Evolutionary conservation across 768 basidiomycete genomes (phyloP).

Genomic region (Termitomyces sp.): DNA sequence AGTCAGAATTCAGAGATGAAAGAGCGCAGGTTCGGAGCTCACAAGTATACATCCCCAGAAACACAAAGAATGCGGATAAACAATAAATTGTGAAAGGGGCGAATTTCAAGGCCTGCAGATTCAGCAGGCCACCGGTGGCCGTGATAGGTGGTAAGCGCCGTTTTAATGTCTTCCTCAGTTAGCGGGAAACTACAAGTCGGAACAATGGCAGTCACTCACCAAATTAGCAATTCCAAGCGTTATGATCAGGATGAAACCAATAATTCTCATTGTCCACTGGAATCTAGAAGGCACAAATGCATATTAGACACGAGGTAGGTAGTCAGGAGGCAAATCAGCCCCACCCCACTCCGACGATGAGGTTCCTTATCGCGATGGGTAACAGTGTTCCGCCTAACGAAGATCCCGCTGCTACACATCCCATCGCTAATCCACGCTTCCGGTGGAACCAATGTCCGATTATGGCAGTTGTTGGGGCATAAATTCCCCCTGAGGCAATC

Average conservation of each 20-base stretch:
- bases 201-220: neutral
- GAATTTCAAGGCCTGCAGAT: conserved; percentile 47
- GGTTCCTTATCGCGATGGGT: conserved; percentile 55
- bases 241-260: conserved; percentile 58
- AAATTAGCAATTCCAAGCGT: conserved; percentile 31
- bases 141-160: conserved; percentile 54
- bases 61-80: conserved; percentile 48
- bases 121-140: conserved; percentile 54
- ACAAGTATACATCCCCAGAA: conserved; percentile 71
- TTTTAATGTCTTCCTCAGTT: conserved; percentile 28
- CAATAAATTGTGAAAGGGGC: conserved; percentile 56
- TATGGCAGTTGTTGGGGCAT: conserved; percentile 55
- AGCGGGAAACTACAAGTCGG: neutral
- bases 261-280: conserved; percentile 69
- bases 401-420: conserved; percentile 60
- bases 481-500: conserved; percentile 54
- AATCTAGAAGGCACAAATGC: conserved; percentile 41
- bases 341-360: conserved; percentile 47
- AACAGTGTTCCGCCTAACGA: conserved; percentile 68
- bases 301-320: neutral
- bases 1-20: conserved; percentile 29
- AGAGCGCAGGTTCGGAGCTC: conserved; percentile 5
- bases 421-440: conserved; percentile 46
- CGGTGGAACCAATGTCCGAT: conserved; percentile 74
- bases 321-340: neutral